Evolutionary conservation across 768 basidiomycete species (phyloP).

Genomic region (Fistulinella prunicolor): DNA sequence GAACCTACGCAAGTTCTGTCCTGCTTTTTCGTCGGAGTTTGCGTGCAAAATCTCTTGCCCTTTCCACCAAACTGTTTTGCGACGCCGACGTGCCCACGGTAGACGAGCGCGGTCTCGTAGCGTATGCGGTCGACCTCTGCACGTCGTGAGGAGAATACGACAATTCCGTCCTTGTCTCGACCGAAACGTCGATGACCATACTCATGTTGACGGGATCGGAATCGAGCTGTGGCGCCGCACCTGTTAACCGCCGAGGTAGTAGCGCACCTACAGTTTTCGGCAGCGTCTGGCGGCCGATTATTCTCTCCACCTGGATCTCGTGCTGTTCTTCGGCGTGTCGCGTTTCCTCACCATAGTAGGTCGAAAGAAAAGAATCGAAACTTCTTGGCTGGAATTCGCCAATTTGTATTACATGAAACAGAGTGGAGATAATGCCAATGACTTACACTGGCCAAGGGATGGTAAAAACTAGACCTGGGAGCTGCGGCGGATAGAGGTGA

Average conservation of each 20-base stretch:
- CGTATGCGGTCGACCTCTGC: conserved; percentile 19
- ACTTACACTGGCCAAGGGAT: conserved; percentile 42
- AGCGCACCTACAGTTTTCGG: conserved; percentile 41
- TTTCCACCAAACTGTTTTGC: conserved; percentile 31
- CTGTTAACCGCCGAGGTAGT: conserved; percentile 45
- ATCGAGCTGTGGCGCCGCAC: conserved; percentile 40
- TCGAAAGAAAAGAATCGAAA: conserved; percentile 44
- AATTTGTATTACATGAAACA: conserved; percentile 9
- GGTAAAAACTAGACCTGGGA: conserved; percentile 47
- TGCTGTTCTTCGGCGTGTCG: conserved; percentile 43
- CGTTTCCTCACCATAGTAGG: conserved; percentile 30
- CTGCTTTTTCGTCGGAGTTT: conserved; percentile 43
- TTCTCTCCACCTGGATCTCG: conserved; percentile 49
- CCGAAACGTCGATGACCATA: conserved; percentile 46
- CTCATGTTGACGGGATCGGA: conserved; percentile 29
- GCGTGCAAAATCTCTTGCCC: conserved; percentile 41
- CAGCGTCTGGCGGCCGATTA: conserved; percentile 42
- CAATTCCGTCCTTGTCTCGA: conserved; percentile 39
- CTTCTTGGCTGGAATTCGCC: conserved; percentile 40
- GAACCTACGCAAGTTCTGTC: conserved; percentile 8
- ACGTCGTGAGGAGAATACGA: conserved; percentile 2
- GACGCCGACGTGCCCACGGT: conserved; percentile 28
- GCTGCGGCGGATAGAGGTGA: conserved; percentile 40
- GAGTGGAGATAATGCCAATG: not conserved
- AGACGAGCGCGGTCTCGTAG: conserved; percentile 32